Base-by-base conservation (phyloP, 106 monocot genomes). In the Acanthochlamys bracteata region DNA sequence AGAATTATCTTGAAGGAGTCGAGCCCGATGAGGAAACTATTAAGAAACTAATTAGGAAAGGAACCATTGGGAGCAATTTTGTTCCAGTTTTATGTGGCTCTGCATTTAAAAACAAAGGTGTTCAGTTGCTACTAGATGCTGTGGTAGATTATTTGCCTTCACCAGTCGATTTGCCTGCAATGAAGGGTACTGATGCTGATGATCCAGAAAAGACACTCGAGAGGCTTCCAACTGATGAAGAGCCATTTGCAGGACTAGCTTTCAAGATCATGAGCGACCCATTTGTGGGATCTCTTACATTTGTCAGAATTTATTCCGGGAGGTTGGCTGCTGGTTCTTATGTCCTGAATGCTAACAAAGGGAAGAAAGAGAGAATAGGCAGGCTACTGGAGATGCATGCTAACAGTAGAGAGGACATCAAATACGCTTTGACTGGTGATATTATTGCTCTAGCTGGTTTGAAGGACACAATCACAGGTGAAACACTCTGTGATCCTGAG, bases 21-120 rank as follows among this genome's bases (percentile, higher is more conserved):
- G 96, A 96, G 55, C 90, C 87, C 0, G 91, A 96, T 70, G 90
- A 85, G 63, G 65, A 76, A 52, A 83, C 96, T 41, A 57, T 90
- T 46, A 91, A 96, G 60, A 78, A 53, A 27, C 70, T 96, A 69
- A 91, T 96, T 66, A 66, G 96, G 56, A 85, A 80, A 74, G 96
- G 96, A 51, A 82, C 96, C 4, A 81, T 91, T 65, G 67, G 61
- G 0, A 55, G 49, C 42, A 84, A 52, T 60, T 96, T 96, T 79
- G 96, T 96, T 54, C 90, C 96, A 25, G 90, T 96, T 66, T 69
- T 96, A 64, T 96, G 96, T 76, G 96, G 96, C 24, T 87, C 96
- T 9, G 96, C 96, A 71, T 96, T 96, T 67, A 96, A 96, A 75
- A 96, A 96, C 76, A 96, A 96, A 74, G 96, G 96, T 57, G 96